These are phyloP conservation scores for Aquilaria malaccensis DNA, from an alignment of 345 rosid genomes.

Conservation along the genomic window DNA sequence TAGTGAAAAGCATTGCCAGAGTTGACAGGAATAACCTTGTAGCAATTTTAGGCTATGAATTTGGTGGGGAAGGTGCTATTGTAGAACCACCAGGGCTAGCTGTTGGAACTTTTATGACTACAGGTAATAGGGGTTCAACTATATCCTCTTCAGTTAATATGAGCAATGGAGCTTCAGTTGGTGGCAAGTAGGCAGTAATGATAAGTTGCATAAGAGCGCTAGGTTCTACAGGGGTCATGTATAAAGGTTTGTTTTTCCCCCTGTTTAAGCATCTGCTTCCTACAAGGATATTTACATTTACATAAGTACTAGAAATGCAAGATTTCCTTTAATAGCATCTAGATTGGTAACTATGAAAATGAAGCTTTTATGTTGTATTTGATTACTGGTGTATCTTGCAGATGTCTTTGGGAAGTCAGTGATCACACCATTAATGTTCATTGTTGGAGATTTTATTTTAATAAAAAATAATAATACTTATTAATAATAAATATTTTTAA, in stretches of 20 bases:
- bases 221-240: constrained; percentile 54
- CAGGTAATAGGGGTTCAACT: constrained; percentile 55
- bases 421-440: constrained; percentile 47
- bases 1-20: constrained; percentile 30
- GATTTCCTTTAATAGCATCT: neutral
- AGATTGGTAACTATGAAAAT: neutral
- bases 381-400: constrained; percentile 72
- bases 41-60: constrained; percentile 38
- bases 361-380: neutral
- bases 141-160: constrained; percentile 48
- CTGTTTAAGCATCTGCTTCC: constrained; percentile 45
- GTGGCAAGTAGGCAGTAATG: constrained; percentile 24
- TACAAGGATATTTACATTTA: constrained; percentile 19
- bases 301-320: too few species aligned
- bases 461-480: too few species aligned
- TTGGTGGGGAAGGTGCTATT: constrained; percentile 27
- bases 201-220: constrained; percentile 36
- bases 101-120: constrained; percentile 18
- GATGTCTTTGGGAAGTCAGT: constrained; percentile 86
- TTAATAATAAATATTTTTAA: too few species aligned
- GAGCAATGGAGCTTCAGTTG: constrained; percentile 63
- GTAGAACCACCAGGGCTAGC: constrained; percentile 16
- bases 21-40: constrained; percentile 30
- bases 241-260: constrained; percentile 19
- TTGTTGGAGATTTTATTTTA: too few species aligned